Percentiles rank a stretch among this genome's conserved stretches.
These are phyloP conservation scores for Cytospora chrysosperma DNA, from an alignment of 2,329 filamentous ascomycete species.

Conservation along the genomic window DNA sequence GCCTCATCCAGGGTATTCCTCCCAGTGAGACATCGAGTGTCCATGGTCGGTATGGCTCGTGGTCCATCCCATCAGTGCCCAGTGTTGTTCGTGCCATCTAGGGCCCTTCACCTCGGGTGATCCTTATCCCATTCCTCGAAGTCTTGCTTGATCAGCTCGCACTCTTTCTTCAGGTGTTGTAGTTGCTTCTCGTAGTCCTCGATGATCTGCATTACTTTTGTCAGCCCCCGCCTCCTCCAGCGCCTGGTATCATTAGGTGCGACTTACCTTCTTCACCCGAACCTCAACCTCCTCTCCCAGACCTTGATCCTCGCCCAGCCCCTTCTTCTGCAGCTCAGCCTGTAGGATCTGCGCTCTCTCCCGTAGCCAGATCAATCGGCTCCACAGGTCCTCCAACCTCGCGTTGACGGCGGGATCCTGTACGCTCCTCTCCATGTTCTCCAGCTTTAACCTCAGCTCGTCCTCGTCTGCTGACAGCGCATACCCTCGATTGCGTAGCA, in stretches of 20 bases:
- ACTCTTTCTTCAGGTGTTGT: conserved; percentile 70
- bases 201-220: conserved; percentile 56
- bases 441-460: conserved; percentile 69
- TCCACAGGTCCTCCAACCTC: conserved; percentile 83
- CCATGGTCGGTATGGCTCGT: background rate
- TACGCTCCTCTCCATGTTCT: conserved; percentile 65
- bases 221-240: conserved; percentile 22
- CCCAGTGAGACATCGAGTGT: background rate
- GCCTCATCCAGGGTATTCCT: background rate
- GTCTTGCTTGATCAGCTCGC: conserved; percentile 61
- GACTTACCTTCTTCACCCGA: conserved; percentile 70
- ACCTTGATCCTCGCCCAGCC: conserved; percentile 53
- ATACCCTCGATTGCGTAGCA: conserved; percentile 78
- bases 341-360: conserved; percentile 71
- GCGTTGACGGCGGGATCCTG: conserved; percentile 74
- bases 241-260: background rate
- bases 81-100: background rate
- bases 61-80: background rate
- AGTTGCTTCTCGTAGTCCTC: conserved; percentile 82
- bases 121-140: conserved; percentile 56
- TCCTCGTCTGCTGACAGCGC: conserved; percentile 78
- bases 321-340: conserved; percentile 70
- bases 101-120: conserved; percentile 30
- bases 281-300: conserved; percentile 69
- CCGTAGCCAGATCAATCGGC: conserved; percentile 71